Evolutionary conservation across 257 asterid genomes (phyloP), one percentile per base, ranked within the genome.

Genomic region (Solanum gracilifrons): DNA sequence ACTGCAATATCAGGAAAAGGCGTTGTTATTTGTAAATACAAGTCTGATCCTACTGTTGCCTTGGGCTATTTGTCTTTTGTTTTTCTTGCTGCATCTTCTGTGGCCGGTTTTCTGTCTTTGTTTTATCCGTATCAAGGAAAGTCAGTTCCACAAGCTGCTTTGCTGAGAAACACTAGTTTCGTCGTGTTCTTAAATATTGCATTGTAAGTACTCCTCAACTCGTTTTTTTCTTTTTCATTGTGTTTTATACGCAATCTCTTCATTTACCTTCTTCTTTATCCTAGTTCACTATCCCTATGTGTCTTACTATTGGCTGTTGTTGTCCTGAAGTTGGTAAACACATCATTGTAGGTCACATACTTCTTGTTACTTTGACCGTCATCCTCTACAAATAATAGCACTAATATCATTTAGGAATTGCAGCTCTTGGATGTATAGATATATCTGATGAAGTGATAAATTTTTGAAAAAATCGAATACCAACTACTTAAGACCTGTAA

Each of bases 91-190:
- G 91, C 91, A 73, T 48, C 92, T 43, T 80, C 95, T 3, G 29
- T 87, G 25, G 97, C 93, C 32, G 98, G 99, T 23, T 92, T 86
- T n/a, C 82, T 37, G 5, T 92, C 99, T 11, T 86, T 95, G 12
- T 93, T 97, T 83, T 93, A 96, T 87, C 93, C 96, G 29, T 97
- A 97, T 94, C 91, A 91, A 87, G 98, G 98, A n/a, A 94, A 94
- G 91, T 85, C 95, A 7, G 89, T 97, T 74, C 99, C 99, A 13
- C 91, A 86, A 88, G 84, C 89, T 4, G 95, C 94, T 35, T 88
- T 97, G 23, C 93, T 94, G 91, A 92, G 90, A 64, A 96, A 91
- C 96, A 91, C 88, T 43, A 80, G 92, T 87, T 94, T 97, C 66
- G 73, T 92, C 8, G 89, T 91, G 90, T 96, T 97, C 91, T 74